Evolutionary conservation across 2,329 filamentous ascomycete genomes (phyloP), one percentile per base, ranked within the genome.

Genomic region (Aspergillus intermedius): DNA sequence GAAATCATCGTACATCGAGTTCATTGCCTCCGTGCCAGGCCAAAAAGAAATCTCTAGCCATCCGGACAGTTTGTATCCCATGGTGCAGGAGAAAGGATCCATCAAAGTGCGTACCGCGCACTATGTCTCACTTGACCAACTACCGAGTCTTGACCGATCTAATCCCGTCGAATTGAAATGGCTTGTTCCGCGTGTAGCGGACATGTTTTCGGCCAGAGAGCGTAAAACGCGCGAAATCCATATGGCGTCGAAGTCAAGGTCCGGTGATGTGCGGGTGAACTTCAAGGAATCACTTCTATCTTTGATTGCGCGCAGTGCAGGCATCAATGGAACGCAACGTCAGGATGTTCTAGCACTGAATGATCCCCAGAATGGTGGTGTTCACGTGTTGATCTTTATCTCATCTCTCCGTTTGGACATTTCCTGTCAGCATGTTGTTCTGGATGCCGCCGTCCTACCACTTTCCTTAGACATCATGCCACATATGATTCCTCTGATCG

Each of bases 381-480:
- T 42, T 41, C 45, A 22, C 43, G 51, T 42, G 53, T 23, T 28
- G 1, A 46, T 46, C n/a, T 37, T 46, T 23, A 21, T 37, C 5
- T 21, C 45, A 2, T 25, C 35, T 19, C 22, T 46, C 17, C 32
- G 45, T 9, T 13, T 46, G 34, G 45, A 46, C 15, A 39, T 41
- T 13, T 41, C 45, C 3, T 39, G 22, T 23, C 45, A 46, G 10
- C 35, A 25, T 19, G 22, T 46, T 25, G 45, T 46, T 9, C 45
- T 46, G 7, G 45, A 46, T 30, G 35, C 34, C 3, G 45, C 45
- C 0, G 37, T 42, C 10, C 22, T 46, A 4, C 45, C 45, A 5
- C n/a, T 46, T 13, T 40, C 37, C 3, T 4, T 40, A 9, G 37
- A 40, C 19, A 40, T 40, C 37, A 40, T 40, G n/a, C 17, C 37